Evolutionary conservation across 768 basidiomycete genomes (phyloP), one percentile per base, ranked within the genome.

Genomic region (Stropharia rugosoannulata): DNA sequence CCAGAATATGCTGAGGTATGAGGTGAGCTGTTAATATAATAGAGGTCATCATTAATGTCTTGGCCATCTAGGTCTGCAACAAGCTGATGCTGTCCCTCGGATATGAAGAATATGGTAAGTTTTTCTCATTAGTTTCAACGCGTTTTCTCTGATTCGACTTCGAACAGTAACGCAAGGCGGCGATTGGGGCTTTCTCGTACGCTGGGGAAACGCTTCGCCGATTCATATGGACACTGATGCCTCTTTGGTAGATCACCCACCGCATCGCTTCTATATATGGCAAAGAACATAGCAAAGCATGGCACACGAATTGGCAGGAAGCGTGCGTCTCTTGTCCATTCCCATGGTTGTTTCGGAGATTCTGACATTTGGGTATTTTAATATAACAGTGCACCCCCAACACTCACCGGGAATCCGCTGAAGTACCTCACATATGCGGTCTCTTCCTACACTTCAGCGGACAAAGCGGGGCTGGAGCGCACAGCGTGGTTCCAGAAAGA

Each of bases 31-130:
- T 49, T 39, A 22, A 22, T 22, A 22, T 0, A 13, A 29, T 15
- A 19, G 19, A 16, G 18, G 37, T 48, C 19, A 40, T 42, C 15
- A 12, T 27, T 7, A 29, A 40, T 12, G 11, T 50, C 39, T 15
- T 36, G 11, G 81, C 82, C 45, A 8, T 22, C 6, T 39, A 68
- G 66, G 56, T 62, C 25, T 59, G 61, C 1, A 67, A 81, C 53
- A 81, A 80, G 57, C 50, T 83, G 15, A 83, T 83, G 80, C 59
- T 79, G 3, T 62, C 75, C 0, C 64, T 82, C 6, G 80, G 81
- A 4, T 82, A 83, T 56, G 57, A 75, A 32, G 71, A 82, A 59
- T 82, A 82, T 60, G 81, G 80, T 75, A 49, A 18, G 65, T 54
- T 37, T 38, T 16, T 6, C 7, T 43, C 81, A 85, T 18, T 5